Conservation (phyloP, 2,329 filamentous ascomycete genomes). For the Geosmithia morbida region DNA sequence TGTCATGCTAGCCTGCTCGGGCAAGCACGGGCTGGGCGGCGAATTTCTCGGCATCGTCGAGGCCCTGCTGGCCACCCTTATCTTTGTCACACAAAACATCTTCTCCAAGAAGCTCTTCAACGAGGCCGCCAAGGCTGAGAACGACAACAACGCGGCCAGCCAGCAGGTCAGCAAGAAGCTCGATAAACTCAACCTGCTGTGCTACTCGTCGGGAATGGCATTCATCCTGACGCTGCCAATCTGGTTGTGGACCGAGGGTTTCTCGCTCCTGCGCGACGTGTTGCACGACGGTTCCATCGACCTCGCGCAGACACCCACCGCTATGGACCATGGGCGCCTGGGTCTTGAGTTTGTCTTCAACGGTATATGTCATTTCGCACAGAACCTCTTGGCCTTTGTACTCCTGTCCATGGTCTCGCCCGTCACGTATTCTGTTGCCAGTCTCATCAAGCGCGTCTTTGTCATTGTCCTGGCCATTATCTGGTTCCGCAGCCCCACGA, state of each 20-base stretch:
- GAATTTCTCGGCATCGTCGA: slow-evolving; percentile 85
- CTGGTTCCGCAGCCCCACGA: slow-evolving; percentile 91
- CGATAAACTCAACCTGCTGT: slow-evolving; percentile 92
- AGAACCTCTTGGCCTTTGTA: slow-evolving; percentile 91
- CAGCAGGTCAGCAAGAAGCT: slow-evolving; percentile 45
- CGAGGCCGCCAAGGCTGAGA: slow-evolving; percentile 73
- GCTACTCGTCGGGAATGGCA: slow-evolving; percentile 90
- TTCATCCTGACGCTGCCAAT: slow-evolving; percentile 80
- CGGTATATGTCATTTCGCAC: slow-evolving; percentile 88
- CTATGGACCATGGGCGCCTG: slow-evolving; percentile 61
- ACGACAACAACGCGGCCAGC: slow-evolving; percentile 46
- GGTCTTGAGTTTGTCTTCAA: slow-evolving; percentile 91
- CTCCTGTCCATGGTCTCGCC: slow-evolving; percentile 87
- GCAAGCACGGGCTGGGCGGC: slow-evolving; percentile 51
- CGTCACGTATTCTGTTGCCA: slow-evolving; percentile 93
- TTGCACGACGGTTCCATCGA: slow-evolving; percentile 67
- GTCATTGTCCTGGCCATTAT: slow-evolving; percentile 90
- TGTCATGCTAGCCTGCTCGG: slow-evolving; percentile 93
- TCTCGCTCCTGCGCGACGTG: slow-evolving; percentile 63
- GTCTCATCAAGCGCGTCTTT: slow-evolving; percentile 91
- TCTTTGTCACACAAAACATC: slow-evolving; percentile 97
- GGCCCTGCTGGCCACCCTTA: slow-evolving; percentile 76
- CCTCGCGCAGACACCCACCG: slow-evolving; percentile 41
- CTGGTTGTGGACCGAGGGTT: slow-evolving; percentile 86
- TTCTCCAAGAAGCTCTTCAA: slow-evolving; percentile 98